Conservation (phyloP, 2,329 filamentous ascomycete genomes). For the Colletotrichum sansevieriae region DNA sequence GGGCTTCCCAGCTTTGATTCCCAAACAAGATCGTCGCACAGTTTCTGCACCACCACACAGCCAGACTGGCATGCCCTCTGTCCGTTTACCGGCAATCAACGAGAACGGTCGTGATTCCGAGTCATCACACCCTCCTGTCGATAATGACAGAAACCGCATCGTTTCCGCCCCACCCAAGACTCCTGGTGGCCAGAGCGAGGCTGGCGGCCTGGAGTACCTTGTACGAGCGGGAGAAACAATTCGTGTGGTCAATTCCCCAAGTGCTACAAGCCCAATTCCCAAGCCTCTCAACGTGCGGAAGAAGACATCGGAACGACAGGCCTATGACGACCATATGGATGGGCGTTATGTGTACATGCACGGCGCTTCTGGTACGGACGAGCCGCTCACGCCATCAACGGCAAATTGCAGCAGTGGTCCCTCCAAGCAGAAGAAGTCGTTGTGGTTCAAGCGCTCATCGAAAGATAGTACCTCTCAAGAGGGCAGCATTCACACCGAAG, state of each 20-base stretch:
- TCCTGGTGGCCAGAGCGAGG: slow-evolving; percentile 46
- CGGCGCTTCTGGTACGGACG: slow-evolving; percentile 42
- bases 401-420: slow-evolving; percentile 39
- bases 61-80: slow-evolving; percentile 53
- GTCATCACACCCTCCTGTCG: slow-evolving; percentile 28
- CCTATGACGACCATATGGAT: background rate
- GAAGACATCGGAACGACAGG: slow-evolving; percentile 45
- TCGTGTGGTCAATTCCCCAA: slow-evolving; percentile 66
- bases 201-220: slow-evolving; percentile 59
- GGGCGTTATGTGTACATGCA: slow-evolving; percentile 48
- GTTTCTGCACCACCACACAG: slow-evolving; percentile 65
- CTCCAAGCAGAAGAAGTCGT: slow-evolving; percentile 60
- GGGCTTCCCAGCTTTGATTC: slow-evolving; percentile 49
- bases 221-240: slow-evolving; percentile 65
- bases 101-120: slow-evolving; percentile 53
- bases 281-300: slow-evolving; percentile 59
- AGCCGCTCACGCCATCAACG: slow-evolving; percentile 42
- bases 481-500: slow-evolving; percentile 37
- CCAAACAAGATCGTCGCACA: slow-evolving; percentile 59
- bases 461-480: slow-evolving; percentile 51
- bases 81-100: slow-evolving; percentile 63
- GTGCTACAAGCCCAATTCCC: slow-evolving; percentile 52
- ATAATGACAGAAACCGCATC: slow-evolving; percentile 55
- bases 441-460: slow-evolving; percentile 65
- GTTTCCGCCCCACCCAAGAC: slow-evolving; percentile 60